These are phyloP conservation scores for Cytidiella melzeri DNA, from an alignment of 768 basidiomycete species.

Conservation along the genomic window DNA sequence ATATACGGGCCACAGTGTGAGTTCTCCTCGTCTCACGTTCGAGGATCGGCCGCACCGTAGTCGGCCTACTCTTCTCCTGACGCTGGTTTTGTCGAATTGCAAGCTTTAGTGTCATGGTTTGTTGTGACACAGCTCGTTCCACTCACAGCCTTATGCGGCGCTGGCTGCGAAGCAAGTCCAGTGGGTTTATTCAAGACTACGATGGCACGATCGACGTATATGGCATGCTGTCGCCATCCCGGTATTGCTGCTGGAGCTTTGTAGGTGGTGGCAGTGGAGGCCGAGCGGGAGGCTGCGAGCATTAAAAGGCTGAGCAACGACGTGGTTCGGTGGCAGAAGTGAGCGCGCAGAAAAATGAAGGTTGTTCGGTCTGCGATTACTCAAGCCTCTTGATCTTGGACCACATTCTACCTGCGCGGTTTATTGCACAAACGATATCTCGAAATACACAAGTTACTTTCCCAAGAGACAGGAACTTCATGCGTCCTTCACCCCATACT, in stretches of 20 bases:
- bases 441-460: no score
- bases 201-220: constrained; percentile 3
- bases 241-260: background rate
- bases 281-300: no score
- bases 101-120: no score
- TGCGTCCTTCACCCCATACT: constrained; percentile 54
- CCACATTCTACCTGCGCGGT: no score
- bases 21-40: background rate
- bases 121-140: no score
- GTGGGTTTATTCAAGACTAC: constrained; percentile 10
- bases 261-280: background rate
- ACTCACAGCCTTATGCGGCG: background rate
- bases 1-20: no score
- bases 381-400: no score
- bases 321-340: no score
- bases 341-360: no score
- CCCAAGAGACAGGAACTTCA: background rate
- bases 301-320: no score
- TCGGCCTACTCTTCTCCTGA: background rate
- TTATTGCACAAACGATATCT: no score
- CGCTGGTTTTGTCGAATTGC: background rate
- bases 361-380: no score
- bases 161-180: background rate
- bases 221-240: background rate
- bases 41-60: background rate